These are phyloP conservation scores for Lentinula detonsa DNA, from an alignment of 768 basidiomycete species.

Conservation along the genomic window DNA sequence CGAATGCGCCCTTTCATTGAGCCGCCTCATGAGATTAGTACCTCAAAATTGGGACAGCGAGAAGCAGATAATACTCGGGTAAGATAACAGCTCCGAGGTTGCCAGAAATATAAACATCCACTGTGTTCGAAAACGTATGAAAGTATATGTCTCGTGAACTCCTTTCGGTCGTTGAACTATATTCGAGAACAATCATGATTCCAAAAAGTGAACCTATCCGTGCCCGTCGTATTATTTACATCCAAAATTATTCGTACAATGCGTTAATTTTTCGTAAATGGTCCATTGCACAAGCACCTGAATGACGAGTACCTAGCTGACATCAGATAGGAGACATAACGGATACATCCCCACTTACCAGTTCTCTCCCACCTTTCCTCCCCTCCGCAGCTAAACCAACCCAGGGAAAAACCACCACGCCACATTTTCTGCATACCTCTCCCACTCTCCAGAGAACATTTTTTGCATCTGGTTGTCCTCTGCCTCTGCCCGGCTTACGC, in stretches of 20 bases:
- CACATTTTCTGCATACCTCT: slow-evolving; percentile 33
- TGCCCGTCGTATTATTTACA: background rate
- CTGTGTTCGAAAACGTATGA: too few species aligned
- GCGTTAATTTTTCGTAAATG: background rate
- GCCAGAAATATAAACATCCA: background rate
- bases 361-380: background rate
- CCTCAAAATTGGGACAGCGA: background rate
- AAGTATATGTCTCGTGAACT: background rate
- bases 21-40: background rate
- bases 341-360: background rate
- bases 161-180: background rate
- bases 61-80: too few species aligned
- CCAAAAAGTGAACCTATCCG: background rate
- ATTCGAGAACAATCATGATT: background rate
- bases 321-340: background rate
- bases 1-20: background rate
- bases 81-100: background rate
- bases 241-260: background rate
- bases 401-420: slow-evolving; percentile 45
- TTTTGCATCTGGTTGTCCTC: slow-evolving; percentile 42
- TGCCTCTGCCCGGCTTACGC: slow-evolving; percentile 36
- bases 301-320: background rate
- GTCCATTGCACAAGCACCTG: background rate
- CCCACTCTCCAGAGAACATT: slow-evolving; percentile 38
- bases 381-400: slow-evolving; percentile 11